Evolutionary conservation across 306 rosid species (phyloP).

Genomic region (Vigna reflexopilosa): DNA sequence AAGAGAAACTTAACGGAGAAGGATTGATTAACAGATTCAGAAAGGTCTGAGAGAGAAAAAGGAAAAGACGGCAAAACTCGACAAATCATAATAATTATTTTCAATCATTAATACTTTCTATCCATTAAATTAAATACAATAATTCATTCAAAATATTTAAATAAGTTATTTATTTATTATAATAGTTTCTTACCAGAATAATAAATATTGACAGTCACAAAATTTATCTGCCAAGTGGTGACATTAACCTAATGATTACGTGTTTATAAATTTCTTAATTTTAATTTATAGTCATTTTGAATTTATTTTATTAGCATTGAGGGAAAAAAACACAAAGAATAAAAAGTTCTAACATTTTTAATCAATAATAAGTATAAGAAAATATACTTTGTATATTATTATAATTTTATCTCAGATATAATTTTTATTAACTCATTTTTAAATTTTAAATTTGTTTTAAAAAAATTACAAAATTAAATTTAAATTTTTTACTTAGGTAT

Average conservation of each 20-base stretch:
- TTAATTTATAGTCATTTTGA: neutral
- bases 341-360: too few species aligned
- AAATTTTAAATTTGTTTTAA: too few species aligned
- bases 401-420: too few species aligned
- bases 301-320: neutral
- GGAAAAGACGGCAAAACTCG: slow-evolving; percentile 66
- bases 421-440: too few species aligned
- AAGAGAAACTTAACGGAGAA: slow-evolving; percentile 55
- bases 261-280: neutral
- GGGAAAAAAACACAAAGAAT: too few species aligned
- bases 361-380: too few species aligned
- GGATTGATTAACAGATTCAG: slow-evolving; percentile 38
- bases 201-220: neutral
- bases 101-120: slow-evolving; percentile 1
- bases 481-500: too few species aligned
- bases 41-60: slow-evolving; percentile 39
- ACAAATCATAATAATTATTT: slow-evolving; percentile 51
- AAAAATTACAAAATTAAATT: too few species aligned
- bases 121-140: neutral
- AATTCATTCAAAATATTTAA: neutral
- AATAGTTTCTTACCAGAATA: neutral
- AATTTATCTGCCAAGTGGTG: slow-evolving; percentile 6
- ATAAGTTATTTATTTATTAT: neutral
- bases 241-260: neutral
- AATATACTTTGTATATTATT: too few species aligned